Evolutionary conservation across 139 green algal genomes (phyloP).

Genomic region (Chloropicon primus): DNA sequence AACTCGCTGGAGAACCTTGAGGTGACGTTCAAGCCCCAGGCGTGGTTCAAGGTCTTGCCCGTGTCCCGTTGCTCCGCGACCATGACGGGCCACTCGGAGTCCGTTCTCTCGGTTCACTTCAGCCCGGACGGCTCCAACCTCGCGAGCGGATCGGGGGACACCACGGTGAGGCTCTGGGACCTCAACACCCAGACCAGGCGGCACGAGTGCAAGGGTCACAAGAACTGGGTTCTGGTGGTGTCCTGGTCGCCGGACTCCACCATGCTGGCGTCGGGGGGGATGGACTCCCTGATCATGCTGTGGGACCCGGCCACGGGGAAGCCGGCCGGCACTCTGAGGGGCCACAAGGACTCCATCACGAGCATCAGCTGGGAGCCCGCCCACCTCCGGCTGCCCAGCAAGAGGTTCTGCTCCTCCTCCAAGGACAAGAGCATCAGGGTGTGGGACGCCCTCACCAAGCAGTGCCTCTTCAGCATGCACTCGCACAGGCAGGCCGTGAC

Average conservation of each 20-base stretch:
- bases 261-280: slow-evolving; percentile 60
- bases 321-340: slow-evolving; percentile 20
- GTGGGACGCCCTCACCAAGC: slow-evolving; percentile 22
- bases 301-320: slow-evolving; percentile 62
- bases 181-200: slow-evolving; percentile 70
- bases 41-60: slow-evolving; percentile 81
- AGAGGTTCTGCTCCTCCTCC: slow-evolving; percentile 56
- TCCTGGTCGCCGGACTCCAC: slow-evolving; percentile 76
- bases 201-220: slow-evolving; percentile 68
- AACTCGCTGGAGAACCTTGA: neutral
- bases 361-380: slow-evolving; percentile 84
- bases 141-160: slow-evolving; percentile 79
- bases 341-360: slow-evolving; percentile 89
- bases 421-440: slow-evolving; percentile 69
- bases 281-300: slow-evolving; percentile 67
- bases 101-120: slow-evolving; percentile 85
- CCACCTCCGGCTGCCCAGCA: slow-evolving; percentile 56
- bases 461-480: slow-evolving; percentile 40
- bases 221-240: slow-evolving; percentile 83
- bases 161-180: slow-evolving; percentile 87
- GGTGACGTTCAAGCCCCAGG: slow-evolving; percentile 86
- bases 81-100: slow-evolving; percentile 78
- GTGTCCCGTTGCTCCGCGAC: slow-evolving; percentile 81
- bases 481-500: slow-evolving; percentile 58
- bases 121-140: slow-evolving; percentile 71